Evolutionary conservation across 2,329 filamentous ascomycete genomes (phyloP), one percentile per base, ranked within the genome.

Genomic region (Trichoderma hamatum): DNA sequence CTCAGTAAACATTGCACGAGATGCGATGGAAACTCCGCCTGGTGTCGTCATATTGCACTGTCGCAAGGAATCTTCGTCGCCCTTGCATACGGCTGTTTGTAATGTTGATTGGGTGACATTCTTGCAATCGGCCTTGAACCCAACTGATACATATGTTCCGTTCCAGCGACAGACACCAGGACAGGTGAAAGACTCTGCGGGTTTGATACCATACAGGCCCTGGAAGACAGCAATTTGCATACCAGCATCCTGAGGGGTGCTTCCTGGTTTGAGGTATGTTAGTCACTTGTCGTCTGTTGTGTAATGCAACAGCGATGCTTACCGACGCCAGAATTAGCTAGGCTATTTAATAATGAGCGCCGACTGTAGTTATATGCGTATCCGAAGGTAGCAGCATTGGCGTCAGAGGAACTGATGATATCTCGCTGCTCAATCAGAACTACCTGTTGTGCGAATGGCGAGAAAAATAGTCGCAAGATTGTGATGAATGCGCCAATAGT

Each of bases 71-170:
- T 36, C 13, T 5, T 4, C 3, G 34, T 5, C 5, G 36, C 36
- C 19, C 14, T 1, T 3, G 16, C 1, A 1, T 3, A 5, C 7
- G 1, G 19, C 5, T n/a, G n/a, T n/a, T n/a, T n/a, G n/a, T 16
- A 43, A 43, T 19, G 36, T 9, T 6, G 19, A 16, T 5, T 43
- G 36, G 36, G 36, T 43, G 5, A 43, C 36, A 19, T 43, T 43
- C 5, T 16, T 43, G 36, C 36, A 43, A 5, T 43, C 36, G 16
- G 36, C 36, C 14, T 19, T 19, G 14, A 43, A 43, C 14, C 36
- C 36, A 43, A 43, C 14, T 6, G 36, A 43, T 16, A 7, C 9
- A 3, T 43, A 43, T 19, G 36, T 19, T 43, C 16, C 36, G 5
- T 14, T 14, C 36, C 36, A 43, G 16, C 14, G 14, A 43, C 36